Evolutionary conservation across 2,329 filamentous ascomycete species (phyloP).

Genomic region (Trichoderma sp.): DNA sequence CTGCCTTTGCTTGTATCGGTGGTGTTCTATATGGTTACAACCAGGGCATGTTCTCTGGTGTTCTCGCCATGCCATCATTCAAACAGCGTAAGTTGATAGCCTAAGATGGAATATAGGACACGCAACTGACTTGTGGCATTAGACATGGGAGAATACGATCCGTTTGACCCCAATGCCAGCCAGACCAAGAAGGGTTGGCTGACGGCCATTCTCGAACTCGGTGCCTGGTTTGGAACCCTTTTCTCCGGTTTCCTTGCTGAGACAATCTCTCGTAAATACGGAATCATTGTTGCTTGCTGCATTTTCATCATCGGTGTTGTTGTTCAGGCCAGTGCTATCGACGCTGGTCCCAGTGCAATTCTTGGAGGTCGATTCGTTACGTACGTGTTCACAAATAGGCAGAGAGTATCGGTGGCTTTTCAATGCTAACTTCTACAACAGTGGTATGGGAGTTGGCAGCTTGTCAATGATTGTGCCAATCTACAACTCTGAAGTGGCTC

Average conservation of each 20-base stretch:
- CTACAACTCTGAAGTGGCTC: slow-evolving; percentile 46
- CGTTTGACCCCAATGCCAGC: slow-evolving; percentile 41
- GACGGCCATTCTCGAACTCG: slow-evolving; percentile 68
- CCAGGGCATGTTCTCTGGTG: slow-evolving; percentile 60
- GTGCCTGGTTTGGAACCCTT: slow-evolving; percentile 72
- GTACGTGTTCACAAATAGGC: slow-evolving; percentile 28
- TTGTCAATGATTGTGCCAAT: slow-evolving; percentile 65
- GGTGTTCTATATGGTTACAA: slow-evolving; percentile 68
- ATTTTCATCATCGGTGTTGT: slow-evolving; percentile 70
- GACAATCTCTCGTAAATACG: slow-evolving; percentile 63
- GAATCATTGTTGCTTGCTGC: slow-evolving; percentile 60
- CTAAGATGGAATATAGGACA: slow-evolving; percentile 38
- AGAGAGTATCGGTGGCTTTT: not conserved
- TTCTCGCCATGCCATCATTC: slow-evolving; percentile 57
- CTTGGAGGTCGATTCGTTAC: slow-evolving; percentile 71
- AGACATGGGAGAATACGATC: slow-evolving; percentile 57
- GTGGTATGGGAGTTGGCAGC: slow-evolving; percentile 65
- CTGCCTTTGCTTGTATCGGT: slow-evolving; percentile 60
- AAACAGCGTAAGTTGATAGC: slow-evolving; percentile 41
- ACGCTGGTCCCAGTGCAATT: slow-evolving; percentile 54
- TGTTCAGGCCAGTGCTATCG: slow-evolving; percentile 60
- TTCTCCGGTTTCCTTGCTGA: slow-evolving; percentile 71
- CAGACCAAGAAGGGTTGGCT: slow-evolving; percentile 58
- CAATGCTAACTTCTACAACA: slow-evolving; percentile 21
- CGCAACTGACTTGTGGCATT: slow-evolving; percentile 29